These are phyloP conservation scores for Colletotrichum incanum DNA, from an alignment of 2,329 filamentous ascomycete species.

Conservation along the genomic window DNA sequence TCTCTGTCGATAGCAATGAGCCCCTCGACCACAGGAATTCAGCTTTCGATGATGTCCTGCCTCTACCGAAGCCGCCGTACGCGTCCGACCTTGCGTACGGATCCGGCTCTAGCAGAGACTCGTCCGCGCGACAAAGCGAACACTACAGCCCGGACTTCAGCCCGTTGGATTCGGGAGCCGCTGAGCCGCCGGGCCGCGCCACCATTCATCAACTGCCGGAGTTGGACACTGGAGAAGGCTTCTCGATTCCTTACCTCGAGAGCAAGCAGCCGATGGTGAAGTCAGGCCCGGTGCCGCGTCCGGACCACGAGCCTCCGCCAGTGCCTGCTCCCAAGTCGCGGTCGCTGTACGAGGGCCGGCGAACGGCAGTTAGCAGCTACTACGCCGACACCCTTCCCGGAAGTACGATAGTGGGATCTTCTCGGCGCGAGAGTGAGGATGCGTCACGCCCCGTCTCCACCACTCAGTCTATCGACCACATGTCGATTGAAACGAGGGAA, in stretches of 20 bases:
- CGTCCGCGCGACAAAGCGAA: constrained; percentile 43
- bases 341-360: constrained; percentile 46
- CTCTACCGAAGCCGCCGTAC: constrained; percentile 43
- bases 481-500: constrained; percentile 62
- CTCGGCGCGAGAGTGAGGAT: constrained; percentile 63
- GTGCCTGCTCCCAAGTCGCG: constrained; percentile 55
- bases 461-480: constrained; percentile 63
- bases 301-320: constrained; percentile 67
- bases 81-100: constrained; percentile 30
- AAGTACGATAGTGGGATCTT: constrained; percentile 59
- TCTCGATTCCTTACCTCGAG: constrained; percentile 63
- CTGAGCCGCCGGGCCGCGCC: constrained; percentile 38
- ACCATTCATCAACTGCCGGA: constrained; percentile 63
- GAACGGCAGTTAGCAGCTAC: constrained; percentile 57
- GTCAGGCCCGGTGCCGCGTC: constrained; percentile 53
- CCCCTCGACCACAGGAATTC: constrained; percentile 51
- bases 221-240: constrained; percentile 66
- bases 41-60: constrained; percentile 31
- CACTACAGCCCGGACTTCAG: constrained; percentile 53
- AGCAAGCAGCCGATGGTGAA: constrained; percentile 49
- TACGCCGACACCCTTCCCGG: constrained; percentile 60
- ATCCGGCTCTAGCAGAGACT: constrained; percentile 32
- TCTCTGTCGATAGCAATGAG: constrained; percentile 69
- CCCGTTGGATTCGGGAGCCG: constrained; percentile 47
- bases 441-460: constrained; percentile 60